A percentile compares a stretch with the other conserved stretches of the same genome.
Evolutionary conservation across 106 monocot species (phyloP).

Genomic region (Allium cepa): DNA sequence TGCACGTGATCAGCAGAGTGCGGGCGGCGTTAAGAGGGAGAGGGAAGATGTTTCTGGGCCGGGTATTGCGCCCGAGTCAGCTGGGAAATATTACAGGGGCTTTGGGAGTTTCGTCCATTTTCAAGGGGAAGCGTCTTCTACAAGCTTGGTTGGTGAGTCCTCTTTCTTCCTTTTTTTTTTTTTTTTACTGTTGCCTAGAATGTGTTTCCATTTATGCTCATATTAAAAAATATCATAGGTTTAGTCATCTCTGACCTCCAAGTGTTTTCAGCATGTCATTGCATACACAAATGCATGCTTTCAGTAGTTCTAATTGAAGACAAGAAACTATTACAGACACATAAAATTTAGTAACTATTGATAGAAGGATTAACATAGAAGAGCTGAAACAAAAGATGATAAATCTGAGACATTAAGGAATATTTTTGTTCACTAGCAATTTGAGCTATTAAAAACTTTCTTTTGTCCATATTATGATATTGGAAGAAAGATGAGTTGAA

Average conservation of each 20-base stretch:
- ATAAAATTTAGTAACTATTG: too few species aligned
- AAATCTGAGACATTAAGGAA: too few species aligned
- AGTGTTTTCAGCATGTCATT: too few species aligned
- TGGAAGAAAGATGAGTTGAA: not conserved
- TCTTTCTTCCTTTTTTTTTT: not conserved
- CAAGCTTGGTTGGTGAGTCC: not conserved
- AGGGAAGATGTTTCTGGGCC: conserved; percentile 13
- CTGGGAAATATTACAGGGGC: conserved; percentile 12
- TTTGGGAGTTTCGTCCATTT: conserved; percentile 18
- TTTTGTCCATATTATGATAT: not conserved
- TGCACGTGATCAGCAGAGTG: not conserved
- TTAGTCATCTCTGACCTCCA: too few species aligned
- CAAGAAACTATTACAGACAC: too few species aligned
- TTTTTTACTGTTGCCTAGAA: not conserved
- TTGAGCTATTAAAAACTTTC: not conserved
- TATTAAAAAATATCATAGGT: too few species aligned
- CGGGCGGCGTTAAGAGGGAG: conserved; percentile 17
- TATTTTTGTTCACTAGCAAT: not conserved
- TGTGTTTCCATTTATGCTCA: too few species aligned
- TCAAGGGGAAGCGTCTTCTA: too few species aligned
- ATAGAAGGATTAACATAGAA: too few species aligned
- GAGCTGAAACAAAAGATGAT: too few species aligned
- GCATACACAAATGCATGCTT: too few species aligned
- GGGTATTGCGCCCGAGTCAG: conserved; percentile 6
- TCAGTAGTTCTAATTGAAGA: too few species aligned